phyloP scores from a whole-genome alignment of 2,329 filamentous ascomycete genomes.

The Diatrype stigma region DNA sequence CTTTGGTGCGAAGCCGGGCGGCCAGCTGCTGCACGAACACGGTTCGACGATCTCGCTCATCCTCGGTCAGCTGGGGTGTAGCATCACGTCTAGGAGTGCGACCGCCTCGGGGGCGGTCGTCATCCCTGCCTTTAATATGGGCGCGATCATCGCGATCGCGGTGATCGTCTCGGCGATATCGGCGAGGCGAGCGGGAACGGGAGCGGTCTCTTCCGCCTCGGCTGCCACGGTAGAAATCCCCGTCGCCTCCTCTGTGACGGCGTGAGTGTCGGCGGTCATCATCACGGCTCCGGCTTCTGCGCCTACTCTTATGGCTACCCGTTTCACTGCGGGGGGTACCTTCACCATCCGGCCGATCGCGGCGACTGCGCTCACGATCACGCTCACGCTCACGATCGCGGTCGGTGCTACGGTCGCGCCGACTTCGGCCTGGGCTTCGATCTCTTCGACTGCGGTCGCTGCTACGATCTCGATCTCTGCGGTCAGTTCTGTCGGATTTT shows the following conservation, averaged over 20 bases:
- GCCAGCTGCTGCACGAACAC: slow-evolving; percentile 98
- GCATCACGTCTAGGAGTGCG: slow-evolving; percentile 40
- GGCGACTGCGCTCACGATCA: slow-evolving; percentile 52
- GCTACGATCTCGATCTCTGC: slow-evolving; percentile 34
- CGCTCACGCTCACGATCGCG: slow-evolving; percentile 53
- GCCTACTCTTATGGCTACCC: slow-evolving; percentile 77
- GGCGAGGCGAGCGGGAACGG: slow-evolving; percentile 67
- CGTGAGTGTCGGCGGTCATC: slow-evolving; percentile 70
- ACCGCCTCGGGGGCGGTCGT: slow-evolving; percentile 36
- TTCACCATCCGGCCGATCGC: slow-evolving; percentile 53
- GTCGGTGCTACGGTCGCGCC: slow-evolving; percentile 52
- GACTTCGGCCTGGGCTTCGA: slow-evolving; percentile 50
- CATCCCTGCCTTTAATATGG: slow-evolving; percentile 51
- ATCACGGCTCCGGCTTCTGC: slow-evolving; percentile 74
- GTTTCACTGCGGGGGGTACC: slow-evolving; percentile 70
- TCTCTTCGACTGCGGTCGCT: slow-evolving; percentile 26
- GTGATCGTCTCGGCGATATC: slow-evolving; percentile 54
- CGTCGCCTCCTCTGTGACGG: slow-evolving; percentile 62
- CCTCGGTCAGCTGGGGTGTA: slow-evolving; percentile 78
- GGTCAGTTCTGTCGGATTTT: slow-evolving; percentile 48
- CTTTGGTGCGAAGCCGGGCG: slow-evolving; percentile 84
- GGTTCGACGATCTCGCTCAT: slow-evolving; percentile 93
- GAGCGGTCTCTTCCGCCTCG: slow-evolving; percentile 56
- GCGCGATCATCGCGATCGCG: slow-evolving; percentile 49
- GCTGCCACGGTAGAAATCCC: slow-evolving; percentile 67